These are phyloP conservation scores for Chenopodium suecicum DNA, from an alignment of 148 eudicot species.

Conservation along the genomic window DNA sequence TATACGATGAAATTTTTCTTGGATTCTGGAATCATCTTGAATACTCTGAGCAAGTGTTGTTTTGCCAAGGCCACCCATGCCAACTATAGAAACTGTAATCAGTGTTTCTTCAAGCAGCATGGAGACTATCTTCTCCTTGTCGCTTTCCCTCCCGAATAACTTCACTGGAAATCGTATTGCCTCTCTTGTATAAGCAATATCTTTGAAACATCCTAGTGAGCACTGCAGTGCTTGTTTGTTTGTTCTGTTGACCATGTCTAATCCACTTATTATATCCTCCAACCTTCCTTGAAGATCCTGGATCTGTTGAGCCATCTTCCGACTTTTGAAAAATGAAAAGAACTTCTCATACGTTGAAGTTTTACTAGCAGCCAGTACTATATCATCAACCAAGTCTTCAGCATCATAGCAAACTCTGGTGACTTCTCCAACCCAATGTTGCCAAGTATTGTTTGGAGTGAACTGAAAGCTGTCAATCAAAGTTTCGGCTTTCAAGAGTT, in stretches of 20 bases:
- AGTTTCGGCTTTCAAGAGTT: neutral
- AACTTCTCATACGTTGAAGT: slow-evolving; percentile 15
- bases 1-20: neutral
- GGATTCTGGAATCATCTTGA: slow-evolving; percentile 8
- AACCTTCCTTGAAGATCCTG: slow-evolving; percentile 9
- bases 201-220: neutral
- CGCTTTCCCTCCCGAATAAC: slow-evolving; percentile 11
- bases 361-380: neutral
- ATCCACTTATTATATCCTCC: slow-evolving; percentile 7
- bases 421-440: slow-evolving; percentile 21
- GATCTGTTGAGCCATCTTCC: slow-evolving; percentile 15
- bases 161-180: neutral
- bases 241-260: slow-evolving; percentile 7
- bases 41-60: slow-evolving; percentile 5
- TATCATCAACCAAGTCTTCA: slow-evolving; percentile 21
- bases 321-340: neutral
- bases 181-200: neutral
- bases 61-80: slow-evolving; percentile 23
- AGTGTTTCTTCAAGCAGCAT: slow-evolving; percentile 4
- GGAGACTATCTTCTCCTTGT: slow-evolving; percentile 6
- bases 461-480: slow-evolving; percentile 9
- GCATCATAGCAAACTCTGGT: slow-evolving; percentile 22
- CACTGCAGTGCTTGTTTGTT: neutral
- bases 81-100: slow-evolving; percentile 11
- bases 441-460: neutral